These are phyloP conservation scores for Ambrosia trifida DNA, from an alignment of 129 eudicot species.

Conservation along the genomic window DNA sequence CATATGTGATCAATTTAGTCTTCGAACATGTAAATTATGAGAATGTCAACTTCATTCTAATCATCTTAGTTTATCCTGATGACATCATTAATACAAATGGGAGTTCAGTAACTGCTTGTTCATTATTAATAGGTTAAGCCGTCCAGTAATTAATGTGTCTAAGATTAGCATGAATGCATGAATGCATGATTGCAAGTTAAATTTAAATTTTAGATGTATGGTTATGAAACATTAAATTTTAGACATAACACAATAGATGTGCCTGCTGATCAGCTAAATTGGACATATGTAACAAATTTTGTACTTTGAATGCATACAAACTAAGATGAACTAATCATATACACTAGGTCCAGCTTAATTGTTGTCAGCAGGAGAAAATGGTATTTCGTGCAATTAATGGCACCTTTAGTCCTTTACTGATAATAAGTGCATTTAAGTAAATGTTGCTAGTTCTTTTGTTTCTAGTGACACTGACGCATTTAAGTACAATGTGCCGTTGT, in stretches of 20 bases:
- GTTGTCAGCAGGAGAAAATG: not conserved
- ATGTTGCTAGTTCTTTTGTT: slow-evolving; percentile 26
- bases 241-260: not conserved
- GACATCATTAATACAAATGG: not conserved
- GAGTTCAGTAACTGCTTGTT: not conserved
- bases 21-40: not conserved
- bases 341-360: not conserved
- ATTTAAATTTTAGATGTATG: not conserved
- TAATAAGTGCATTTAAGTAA: slow-evolving; percentile 8
- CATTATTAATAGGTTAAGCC: too few relatives aligned
- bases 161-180: not conserved
- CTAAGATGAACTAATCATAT: not conserved
- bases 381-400: not conserved
- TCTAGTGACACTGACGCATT: slow-evolving; percentile 7
- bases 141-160: too few relatives aligned
- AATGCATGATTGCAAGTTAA: not conserved
- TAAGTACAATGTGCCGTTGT: slow-evolving; percentile 1
- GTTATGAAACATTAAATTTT: not conserved
- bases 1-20: slow-evolving; percentile 3
- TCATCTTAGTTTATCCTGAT: not conserved
- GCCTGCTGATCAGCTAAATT: not conserved
- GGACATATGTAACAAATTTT: not conserved
- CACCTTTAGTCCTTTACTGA: slow-evolving; percentile 15
- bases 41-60: not conserved
- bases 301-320: not conserved